phyloP scores from a whole-genome alignment of 73 alveolate genomes.

The Paramecium bursaria region DNA sequence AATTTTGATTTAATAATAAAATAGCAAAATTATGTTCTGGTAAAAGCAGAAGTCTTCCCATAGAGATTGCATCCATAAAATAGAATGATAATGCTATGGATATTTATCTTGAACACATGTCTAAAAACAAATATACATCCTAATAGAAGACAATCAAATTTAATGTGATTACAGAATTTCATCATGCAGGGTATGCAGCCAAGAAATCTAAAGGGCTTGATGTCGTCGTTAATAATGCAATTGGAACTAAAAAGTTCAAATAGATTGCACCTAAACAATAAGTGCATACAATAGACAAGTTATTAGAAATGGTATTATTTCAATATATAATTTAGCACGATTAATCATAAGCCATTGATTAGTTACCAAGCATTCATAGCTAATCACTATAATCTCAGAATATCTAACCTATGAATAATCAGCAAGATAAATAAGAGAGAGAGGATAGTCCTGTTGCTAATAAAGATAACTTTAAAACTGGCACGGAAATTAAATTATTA shows the following conservation, averaged over 20 bases:
- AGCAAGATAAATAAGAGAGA: too few species aligned
- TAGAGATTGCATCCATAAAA: slow-evolving; percentile 33
- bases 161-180: slow-evolving; percentile 61
- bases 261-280: background rate
- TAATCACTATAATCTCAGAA: background rate
- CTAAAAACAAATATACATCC: slow-evolving; percentile 35
- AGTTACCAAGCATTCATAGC: background rate
- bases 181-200: slow-evolving; percentile 68
- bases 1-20: background rate
- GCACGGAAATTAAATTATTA: background rate
- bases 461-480: too few species aligned
- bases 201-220: slow-evolving; percentile 60
- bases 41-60: background rate
- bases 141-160: slow-evolving; percentile 55
- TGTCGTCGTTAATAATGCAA: slow-evolving; percentile 57
- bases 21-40: slow-evolving; percentile 29
- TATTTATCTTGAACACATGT: background rate
- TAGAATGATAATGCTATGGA: slow-evolving; percentile 33
- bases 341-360: background rate
- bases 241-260: slow-evolving; percentile 45
- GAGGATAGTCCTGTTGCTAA: too few species aligned
- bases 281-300: background rate
- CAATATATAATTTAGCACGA: background rate
- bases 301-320: background rate
- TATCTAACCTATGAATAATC: too few species aligned